Conservation (phyloP, 345 rosid species). For the Noccaea caerulescens region DNA sequence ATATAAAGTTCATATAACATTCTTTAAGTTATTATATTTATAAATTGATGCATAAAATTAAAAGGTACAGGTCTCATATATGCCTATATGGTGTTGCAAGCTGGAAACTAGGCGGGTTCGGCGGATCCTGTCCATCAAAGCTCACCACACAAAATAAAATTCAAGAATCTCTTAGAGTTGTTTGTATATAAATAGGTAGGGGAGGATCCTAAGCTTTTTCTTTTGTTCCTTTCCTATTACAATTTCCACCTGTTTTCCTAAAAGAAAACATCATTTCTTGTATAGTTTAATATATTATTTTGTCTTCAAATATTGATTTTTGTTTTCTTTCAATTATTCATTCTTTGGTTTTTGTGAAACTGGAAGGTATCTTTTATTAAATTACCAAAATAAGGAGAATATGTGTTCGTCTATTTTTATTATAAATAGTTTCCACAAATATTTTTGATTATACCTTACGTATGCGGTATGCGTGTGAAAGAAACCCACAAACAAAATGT, state of each 20-base stretch:
- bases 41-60: not conserved
- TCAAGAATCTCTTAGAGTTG: slow-evolving; percentile 44
- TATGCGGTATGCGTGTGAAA: not conserved
- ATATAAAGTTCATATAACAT: no score
- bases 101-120: slow-evolving; percentile 72
- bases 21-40: not conserved
- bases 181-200: slow-evolving; percentile 43
- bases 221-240: slow-evolving; percentile 40
- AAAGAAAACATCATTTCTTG: slow-evolving; percentile 1
- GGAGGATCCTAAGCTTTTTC: slow-evolving; percentile 46
- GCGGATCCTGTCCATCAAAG: slow-evolving; percentile 67
- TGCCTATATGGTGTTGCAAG: slow-evolving; percentile 50
- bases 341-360: slow-evolving; percentile 13
- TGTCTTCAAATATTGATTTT: not conserved
- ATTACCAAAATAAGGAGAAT: slow-evolving; percentile 17
- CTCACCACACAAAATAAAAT: slow-evolving; percentile 40
- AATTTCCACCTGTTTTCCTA: slow-evolving; percentile 20
- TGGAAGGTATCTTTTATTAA: not conserved
- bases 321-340: slow-evolving; percentile 7
- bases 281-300: slow-evolving; percentile 1
- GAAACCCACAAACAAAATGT: slow-evolving; percentile 23
- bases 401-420: slow-evolving; percentile 7
- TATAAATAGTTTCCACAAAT: not conserved
- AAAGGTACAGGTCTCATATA: slow-evolving; percentile 13
- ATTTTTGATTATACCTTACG: slow-evolving; percentile 21